Conservation (phyloP, 169 alveolate species). For the Eimeria brunetti region DNA sequence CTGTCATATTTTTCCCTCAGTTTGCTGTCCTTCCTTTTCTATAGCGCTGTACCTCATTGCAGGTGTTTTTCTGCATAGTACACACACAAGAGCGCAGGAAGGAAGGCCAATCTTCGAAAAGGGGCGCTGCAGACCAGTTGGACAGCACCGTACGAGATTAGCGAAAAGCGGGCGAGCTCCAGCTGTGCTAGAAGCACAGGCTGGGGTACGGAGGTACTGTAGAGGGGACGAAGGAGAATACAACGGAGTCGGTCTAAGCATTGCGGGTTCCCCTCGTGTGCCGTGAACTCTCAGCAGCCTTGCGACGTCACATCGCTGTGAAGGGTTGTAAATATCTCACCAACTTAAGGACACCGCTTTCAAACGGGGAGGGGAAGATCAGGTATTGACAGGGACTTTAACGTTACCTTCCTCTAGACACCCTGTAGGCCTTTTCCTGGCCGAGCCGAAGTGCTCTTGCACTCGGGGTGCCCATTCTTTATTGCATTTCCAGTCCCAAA, state of each 20-base stretch:
- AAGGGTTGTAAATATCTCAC: background rate
- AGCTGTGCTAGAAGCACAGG: slow-evolving; percentile 42
- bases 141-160: slow-evolving; percentile 22
- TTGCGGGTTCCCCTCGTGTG: background rate
- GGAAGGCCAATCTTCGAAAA: background rate
- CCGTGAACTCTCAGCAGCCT: slow-evolving; percentile 18
- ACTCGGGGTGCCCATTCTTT: background rate
- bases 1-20: no score
- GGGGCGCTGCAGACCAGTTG: slow-evolving; percentile 4
- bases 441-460: background rate
- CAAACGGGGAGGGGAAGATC: background rate
- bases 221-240: background rate
- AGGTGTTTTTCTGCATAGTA: slow-evolving; percentile 9
- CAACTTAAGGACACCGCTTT: background rate
- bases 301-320: background rate
- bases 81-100: slow-evolving; percentile 9
- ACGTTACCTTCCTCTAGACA: background rate
- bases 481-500: slow-evolving; percentile 18
- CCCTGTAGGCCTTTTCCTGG: background rate
- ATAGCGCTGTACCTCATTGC: background rate
- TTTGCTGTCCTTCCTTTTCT: background rate
- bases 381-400: background rate
- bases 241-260: background rate
- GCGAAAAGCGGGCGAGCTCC: background rate
- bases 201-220: background rate